These are phyloP conservation scores for Geotrichum cucujoidarum DNA, from an alignment of 1,139 yeast species.

Conservation along the genomic window DNA sequence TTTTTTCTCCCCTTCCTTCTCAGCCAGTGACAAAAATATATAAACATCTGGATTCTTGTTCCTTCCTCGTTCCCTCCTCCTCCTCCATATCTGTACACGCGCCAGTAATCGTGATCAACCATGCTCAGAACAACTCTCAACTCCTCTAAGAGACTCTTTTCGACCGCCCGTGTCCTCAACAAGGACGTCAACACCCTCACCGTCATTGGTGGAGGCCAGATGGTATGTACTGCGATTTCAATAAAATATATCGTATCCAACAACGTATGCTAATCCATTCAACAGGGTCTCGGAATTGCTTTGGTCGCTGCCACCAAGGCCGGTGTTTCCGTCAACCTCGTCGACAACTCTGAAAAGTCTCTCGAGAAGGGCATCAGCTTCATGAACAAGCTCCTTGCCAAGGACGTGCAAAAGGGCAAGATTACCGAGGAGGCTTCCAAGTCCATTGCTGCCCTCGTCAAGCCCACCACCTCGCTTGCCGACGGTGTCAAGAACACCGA, in stretches of 20 bases:
- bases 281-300: slow-evolving; percentile 42
- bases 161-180: slow-evolving; percentile 11
- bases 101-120: too few relatives aligned
- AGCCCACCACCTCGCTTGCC: slow-evolving; percentile 29
- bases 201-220: slow-evolving; percentile 42
- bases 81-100: too few relatives aligned
- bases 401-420: slow-evolving; percentile 38
- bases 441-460: slow-evolving; percentile 32
- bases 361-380: slow-evolving; percentile 35
- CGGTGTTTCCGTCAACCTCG: slow-evolving; percentile 36
- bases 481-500: slow-evolving; percentile 34
- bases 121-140: slow-evolving; percentile 1
- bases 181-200: slow-evolving; percentile 28
- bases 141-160: slow-evolving; percentile 13
- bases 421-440: slow-evolving; percentile 35
- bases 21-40: too few relatives aligned
- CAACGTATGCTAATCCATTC: too few relatives aligned
- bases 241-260: too few relatives aligned
- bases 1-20: too few relatives aligned
- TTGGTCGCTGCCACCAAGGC: slow-evolving; percentile 42
- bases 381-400: slow-evolving; percentile 34
- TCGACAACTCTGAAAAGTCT: slow-evolving; percentile 37
- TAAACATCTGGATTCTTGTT: too few relatives aligned
- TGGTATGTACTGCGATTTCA: slow-evolving; percentile 27
- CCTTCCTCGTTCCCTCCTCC: neutral